Evolutionary conservation across 2,329 filamentous ascomycete species (phyloP).

Genomic region (Ascochyta koolunga): DNA sequence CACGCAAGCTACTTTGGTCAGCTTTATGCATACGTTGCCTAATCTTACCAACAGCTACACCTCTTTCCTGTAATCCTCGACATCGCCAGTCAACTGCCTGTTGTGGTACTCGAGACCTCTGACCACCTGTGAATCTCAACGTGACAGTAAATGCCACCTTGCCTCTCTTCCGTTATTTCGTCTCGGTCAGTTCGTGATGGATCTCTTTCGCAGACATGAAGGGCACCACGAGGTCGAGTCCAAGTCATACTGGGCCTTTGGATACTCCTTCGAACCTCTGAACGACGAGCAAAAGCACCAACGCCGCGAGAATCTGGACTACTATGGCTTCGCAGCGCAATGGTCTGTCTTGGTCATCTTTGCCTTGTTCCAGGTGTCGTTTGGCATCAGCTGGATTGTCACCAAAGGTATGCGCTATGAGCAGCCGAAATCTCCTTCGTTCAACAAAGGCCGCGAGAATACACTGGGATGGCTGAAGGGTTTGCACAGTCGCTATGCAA

Average conservation of each 20-base stretch:
- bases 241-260: slow-evolving; percentile 42
- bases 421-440: slow-evolving; percentile 51
- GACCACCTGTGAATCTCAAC: not conserved
- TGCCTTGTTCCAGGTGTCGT: slow-evolving; percentile 50
- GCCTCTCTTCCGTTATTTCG: not conserved
- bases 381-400: slow-evolving; percentile 44
- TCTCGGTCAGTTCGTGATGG: slow-evolving; percentile 15
- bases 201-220: slow-evolving; percentile 27
- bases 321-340: slow-evolving; percentile 62
- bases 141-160: slow-evolving; percentile 1
- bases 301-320: slow-evolving; percentile 60
- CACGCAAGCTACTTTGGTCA: slow-evolving; percentile 16
- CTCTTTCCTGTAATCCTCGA: slow-evolving; percentile 4
- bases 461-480: slow-evolving; percentile 32
- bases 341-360: slow-evolving; percentile 58
- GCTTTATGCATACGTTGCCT: slow-evolving; percentile 13
- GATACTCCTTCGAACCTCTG: slow-evolving; percentile 62
- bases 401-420: slow-evolving; percentile 37
- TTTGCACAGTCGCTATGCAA: slow-evolving; percentile 32
- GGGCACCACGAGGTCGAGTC: slow-evolving; percentile 33
- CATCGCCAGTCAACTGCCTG: not conserved
- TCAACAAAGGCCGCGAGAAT: slow-evolving; percentile 41
- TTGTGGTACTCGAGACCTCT: not conserved
- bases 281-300: slow-evolving; percentile 56
- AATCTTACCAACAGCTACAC: slow-evolving; percentile 2